These are phyloP conservation scores for Astraeus odoratus DNA, from an alignment of 768 basidiomycete genomes.

Conservation along the genomic window DNA sequence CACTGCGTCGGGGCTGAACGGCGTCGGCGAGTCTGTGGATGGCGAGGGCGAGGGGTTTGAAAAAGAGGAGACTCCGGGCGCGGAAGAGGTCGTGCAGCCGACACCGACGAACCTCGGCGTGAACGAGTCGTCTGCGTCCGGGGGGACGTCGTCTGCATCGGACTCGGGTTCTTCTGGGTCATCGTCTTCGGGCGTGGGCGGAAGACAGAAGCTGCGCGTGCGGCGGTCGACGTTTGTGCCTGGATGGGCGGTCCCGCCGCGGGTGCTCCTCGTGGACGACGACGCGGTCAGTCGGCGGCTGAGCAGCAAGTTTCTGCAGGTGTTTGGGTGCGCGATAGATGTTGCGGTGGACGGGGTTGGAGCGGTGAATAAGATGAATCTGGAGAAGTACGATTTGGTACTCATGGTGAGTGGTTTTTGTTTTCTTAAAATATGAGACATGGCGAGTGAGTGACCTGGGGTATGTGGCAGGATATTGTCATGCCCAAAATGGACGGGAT, in stretches of 20 bases:
- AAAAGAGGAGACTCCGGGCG: constrained; percentile 21
- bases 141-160: constrained; percentile 10
- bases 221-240: constrained; percentile 78
- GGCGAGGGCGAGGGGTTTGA: constrained; percentile 19
- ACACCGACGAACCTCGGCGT: constrained; percentile 24
- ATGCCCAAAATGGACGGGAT: constrained; percentile 89
- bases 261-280: constrained; percentile 92
- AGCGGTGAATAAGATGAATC: constrained; percentile 94
- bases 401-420: constrained; percentile 65
- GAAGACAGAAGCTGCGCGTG: constrained; percentile 50
- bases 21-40: constrained; percentile 15
- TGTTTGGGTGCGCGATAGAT: constrained; percentile 92
- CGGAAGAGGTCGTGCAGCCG: constrained; percentile 36
- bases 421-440: not conserved
- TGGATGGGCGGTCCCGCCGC: constrained; percentile 86
- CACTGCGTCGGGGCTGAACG: constrained; percentile 13
- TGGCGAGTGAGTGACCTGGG: not conserved
- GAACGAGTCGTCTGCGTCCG: constrained; percentile 10
- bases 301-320: constrained; percentile 88
- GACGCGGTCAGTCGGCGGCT: constrained; percentile 86
- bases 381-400: constrained; percentile 93
- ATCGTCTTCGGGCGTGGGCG: constrained; percentile 4
- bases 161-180: no score
- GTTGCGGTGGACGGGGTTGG: constrained; percentile 90
- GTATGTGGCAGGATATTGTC: constrained; percentile 72